These are phyloP conservation scores for Didymella arachidicola DNA, from an alignment of 2,329 filamentous ascomycete species.

Conservation along the genomic window DNA sequence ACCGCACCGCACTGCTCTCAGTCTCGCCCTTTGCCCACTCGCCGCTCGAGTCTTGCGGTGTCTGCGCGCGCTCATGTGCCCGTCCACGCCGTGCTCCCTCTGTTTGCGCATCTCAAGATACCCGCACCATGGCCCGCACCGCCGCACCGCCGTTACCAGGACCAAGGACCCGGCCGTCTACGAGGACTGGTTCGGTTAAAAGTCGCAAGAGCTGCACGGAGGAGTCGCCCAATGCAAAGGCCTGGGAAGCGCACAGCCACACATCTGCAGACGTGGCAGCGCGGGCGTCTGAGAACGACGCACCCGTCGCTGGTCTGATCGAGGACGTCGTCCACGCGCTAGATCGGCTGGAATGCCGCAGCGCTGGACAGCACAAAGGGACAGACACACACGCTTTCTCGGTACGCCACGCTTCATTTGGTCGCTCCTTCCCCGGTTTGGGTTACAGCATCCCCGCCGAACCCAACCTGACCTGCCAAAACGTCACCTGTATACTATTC, in stretches of 20 bases:
- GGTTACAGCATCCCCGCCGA: slow-evolving; percentile 25
- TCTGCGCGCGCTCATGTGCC: slow-evolving; percentile 49
- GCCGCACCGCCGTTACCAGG: slow-evolving; percentile 41
- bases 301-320: slow-evolving; percentile 34
- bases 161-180: slow-evolving; percentile 45
- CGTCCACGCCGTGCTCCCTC: slow-evolving; percentile 44
- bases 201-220: slow-evolving; percentile 27
- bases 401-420: slow-evolving; percentile 45
- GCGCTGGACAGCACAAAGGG: slow-evolving; percentile 29
- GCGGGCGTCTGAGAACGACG: slow-evolving; percentile 37
- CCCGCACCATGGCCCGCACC: slow-evolving; percentile 47
- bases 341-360: slow-evolving; percentile 40
- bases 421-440: slow-evolving; percentile 29
- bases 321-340: slow-evolving; percentile 40
- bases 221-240: slow-evolving; percentile 12
- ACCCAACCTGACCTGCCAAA: slow-evolving; percentile 13
- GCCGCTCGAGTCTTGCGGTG: slow-evolving; percentile 37
- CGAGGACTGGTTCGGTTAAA: slow-evolving; percentile 48
- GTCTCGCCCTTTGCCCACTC: slow-evolving; percentile 7
- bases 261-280: slow-evolving; percentile 27
- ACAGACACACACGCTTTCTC: slow-evolving; percentile 31
- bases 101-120: slow-evolving; percentile 47
- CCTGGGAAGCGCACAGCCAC: slow-evolving; percentile 26
- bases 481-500: slow-evolving; percentile 15
- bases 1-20: slow-evolving; percentile 4